phyloP scores from a whole-genome alignment of 2,329 filamentous ascomycete species.

The Pseudogymnoascus sp. region DNA sequence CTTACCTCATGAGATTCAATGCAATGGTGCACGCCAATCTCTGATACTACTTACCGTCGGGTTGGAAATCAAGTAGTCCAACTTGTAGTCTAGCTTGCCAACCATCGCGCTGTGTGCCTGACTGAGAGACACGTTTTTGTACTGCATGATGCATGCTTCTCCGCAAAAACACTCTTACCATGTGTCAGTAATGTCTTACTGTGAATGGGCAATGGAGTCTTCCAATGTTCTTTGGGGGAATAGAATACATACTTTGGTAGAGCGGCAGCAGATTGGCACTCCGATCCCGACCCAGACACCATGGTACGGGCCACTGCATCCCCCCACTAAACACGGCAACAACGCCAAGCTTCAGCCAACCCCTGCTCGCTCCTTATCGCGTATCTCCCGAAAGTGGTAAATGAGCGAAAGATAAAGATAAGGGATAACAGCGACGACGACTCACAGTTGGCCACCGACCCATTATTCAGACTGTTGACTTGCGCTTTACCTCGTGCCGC shows the following conservation, averaged over 20 bases:
- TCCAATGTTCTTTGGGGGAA: not conserved
- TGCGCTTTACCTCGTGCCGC: not conserved
- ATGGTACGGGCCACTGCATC: not conserved
- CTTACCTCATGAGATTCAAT: not conserved
- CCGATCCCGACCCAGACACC: not conserved
- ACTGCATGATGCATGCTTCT: conserved; percentile 1
- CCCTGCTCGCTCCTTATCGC: not conserved
- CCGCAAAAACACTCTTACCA: not conserved
- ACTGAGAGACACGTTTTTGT: not conserved
- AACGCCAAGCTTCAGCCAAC: not conserved
- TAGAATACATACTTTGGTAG: not conserved
- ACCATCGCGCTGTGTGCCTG: not conserved
- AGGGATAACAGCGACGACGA: not conserved
- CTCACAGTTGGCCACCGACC: not conserved
- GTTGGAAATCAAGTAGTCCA: not conserved
- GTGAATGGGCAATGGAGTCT: not conserved
- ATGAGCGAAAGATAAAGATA: conserved; percentile 1
- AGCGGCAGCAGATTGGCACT: not conserved
- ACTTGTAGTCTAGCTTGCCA: not conserved
- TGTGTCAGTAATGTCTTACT: not conserved
- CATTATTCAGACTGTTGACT: conserved; percentile 2
- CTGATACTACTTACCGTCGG: not conserved
- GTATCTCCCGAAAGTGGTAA: not conserved
- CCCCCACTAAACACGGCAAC: not conserved
- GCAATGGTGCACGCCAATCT: not conserved